Base-by-base conservation (phyloP, 176 grass and related monocot genomes). In the Elymus sibiricus region DNA sequence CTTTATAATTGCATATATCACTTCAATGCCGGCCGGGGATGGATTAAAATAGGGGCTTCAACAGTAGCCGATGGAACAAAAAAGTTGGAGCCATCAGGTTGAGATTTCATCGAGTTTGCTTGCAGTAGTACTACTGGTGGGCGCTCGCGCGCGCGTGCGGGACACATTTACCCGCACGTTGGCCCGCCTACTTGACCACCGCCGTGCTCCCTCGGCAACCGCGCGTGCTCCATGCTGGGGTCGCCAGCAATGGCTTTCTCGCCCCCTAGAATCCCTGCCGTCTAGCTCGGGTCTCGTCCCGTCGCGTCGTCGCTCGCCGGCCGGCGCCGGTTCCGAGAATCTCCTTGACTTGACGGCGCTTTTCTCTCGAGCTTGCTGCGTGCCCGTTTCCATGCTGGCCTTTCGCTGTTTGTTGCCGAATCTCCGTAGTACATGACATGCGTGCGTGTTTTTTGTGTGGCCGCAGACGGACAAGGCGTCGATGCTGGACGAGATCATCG, bases 401-500 rank as follows among this genome's bases (percentile, higher is more conserved):
- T 61, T 74, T 47, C 42, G 9, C 56, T 38, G 69, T 79, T 79
- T 55, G 64, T 11, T 64, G 65, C 42, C 55, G 49, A 25, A 26
- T 58, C 59, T 61, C 15, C 39, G 35, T 76, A 29, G 64, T n/a
- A n/a, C 64, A 27, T 74, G 14, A 22, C 6, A 22, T 40, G 4
- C 70, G 70, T 67, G 26, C 49, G 55, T 37, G 47, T 21, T 42
- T 68, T 6, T 78, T 16, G 16, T 53, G 49, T 69, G 74, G 22
- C 24, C 11, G 55, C 79, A 81, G 95, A 75, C 95, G 71, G 95
- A 98, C 91, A 98, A 98, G 85, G 95, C 95, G 26, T 89, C 93
- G 40, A 98, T 95, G 95, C 92, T 99, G 89, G 92, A 94, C 82
- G 97, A 96, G 94, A 99, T 99, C 89, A 94, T 94, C 87, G 92